Conservation (phyloP, 805 yeast species). For the Lipomyces spencermartinsiae region DNA sequence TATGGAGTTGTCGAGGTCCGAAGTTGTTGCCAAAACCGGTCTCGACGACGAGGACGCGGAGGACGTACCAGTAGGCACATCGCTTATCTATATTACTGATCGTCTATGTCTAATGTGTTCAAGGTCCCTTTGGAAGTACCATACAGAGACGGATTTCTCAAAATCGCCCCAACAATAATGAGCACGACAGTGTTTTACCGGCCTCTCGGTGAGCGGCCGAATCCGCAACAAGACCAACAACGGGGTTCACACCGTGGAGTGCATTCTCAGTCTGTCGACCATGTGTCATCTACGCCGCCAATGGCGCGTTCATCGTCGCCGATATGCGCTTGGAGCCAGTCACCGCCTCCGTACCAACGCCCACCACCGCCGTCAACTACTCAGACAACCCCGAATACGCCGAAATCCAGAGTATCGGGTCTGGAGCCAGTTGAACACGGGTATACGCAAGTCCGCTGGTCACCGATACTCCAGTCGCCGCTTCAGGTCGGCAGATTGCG, state of each 20-base stretch:
- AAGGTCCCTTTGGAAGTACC: not conserved
- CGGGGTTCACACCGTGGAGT: not conserved
- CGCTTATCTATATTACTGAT: not conserved
- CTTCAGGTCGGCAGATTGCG: not conserved
- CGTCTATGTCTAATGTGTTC: not conserved
- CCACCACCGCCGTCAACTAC: not conserved
- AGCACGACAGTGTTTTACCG: conserved; percentile 3
- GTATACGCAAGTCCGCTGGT: not conserved
- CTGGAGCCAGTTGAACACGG: not conserved
- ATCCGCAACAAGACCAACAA: not conserved
- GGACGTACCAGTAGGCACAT: not conserved
- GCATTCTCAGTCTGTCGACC: not conserved
- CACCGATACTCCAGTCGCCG: no score
- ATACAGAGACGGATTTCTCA: not conserved
- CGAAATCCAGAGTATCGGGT: not conserved
- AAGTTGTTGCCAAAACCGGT: not conserved
- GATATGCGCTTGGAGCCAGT: not conserved
- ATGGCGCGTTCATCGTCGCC: not conserved
- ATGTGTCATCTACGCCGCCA: not conserved
- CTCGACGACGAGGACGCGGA: not conserved
- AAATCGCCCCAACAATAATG: not conserved
- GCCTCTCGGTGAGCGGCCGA: not conserved
- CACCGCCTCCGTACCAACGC: not conserved
- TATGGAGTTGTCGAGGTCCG: not conserved
- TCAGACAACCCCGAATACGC: not conserved